Base-by-base conservation (phyloP, 2,329 filamentous ascomycete species). In the Coniella lustricola region DNA sequence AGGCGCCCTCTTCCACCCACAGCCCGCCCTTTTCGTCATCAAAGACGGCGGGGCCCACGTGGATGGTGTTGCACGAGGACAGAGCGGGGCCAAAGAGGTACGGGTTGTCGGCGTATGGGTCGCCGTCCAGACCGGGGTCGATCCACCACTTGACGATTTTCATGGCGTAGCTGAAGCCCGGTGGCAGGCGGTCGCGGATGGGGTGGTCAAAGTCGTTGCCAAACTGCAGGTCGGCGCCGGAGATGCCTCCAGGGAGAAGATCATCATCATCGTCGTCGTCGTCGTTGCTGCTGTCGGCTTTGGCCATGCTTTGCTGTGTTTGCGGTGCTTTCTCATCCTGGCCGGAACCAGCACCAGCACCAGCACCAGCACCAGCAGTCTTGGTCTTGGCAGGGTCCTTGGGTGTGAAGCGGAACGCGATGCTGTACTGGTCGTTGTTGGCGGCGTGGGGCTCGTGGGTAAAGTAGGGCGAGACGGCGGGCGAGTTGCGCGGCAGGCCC, bases 161-260 rank as follows among this genome's bases (percentile, higher is more conserved):
- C 66, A 96, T 81, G 0, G 90, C 90, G 9, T 87, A 84, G 61
- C 81, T 81, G 66, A 95, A 95, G 0, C 91, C 90, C 0, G 88
- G 87, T 0, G 93, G 91, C 2, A 98, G 73, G 14, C 83, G 79
- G 62, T 95, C 85, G 25, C 89, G 80, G 57, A 98, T 93, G 0
- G 93, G 88, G 44, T 86, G 80, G 61, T 95, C 90, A 63, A 97
- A 96, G 71, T 96, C 90, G 64, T 97, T 97, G 36, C 91, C 93
- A 59, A 95, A 95, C 46, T 96, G 82, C 3, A 98, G 73, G 54
- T 94, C 82, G 21, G 78, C 67, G 38, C 81, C 89, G 3, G 74
- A 73, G 49, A 95, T 81, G 32, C 76, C 75, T 66, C 66, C 38
- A n/a, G 48, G 36, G 16, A 51, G 51, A 22, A 4, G 55, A 51